Evolutionary conservation across 2,329 filamentous ascomycete genomes (phyloP).

Genomic region (Thelonectria discophora): DNA sequence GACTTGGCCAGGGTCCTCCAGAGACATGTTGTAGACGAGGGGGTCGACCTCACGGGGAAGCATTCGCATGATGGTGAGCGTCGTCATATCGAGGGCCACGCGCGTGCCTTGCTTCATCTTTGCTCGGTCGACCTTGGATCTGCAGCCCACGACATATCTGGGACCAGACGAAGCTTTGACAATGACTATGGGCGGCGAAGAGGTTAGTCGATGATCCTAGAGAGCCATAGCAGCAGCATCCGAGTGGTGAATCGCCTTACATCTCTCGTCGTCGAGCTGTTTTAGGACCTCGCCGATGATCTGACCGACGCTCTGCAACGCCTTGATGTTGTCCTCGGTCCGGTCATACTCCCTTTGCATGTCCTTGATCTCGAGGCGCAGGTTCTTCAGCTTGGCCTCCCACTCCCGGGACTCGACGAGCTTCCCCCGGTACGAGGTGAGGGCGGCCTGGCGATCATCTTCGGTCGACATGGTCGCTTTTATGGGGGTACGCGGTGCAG

Average conservation of each 20-base stretch:
- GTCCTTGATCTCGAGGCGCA: conserved; percentile 95
- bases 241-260: conserved; percentile 61
- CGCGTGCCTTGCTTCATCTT: conserved; percentile 99
- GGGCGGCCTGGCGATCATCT: conserved; percentile 72
- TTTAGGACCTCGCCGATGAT: conserved; percentile 99
- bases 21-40: conserved; percentile 99
- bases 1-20: conserved; percentile 97
- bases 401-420: conserved; percentile 96
- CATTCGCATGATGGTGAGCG: conserved; percentile 99
- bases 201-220: no score
- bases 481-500: conserved; percentile 4
- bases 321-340: conserved; percentile 99
- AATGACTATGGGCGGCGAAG: conserved; percentile 76
- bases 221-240: no score
- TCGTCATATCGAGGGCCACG: conserved; percentile 98
- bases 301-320: conserved; percentile 96
- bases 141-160: conserved; percentile 96
- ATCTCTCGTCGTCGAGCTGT: conserved; percentile 98
- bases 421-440: conserved; percentile 81
- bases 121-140: conserved; percentile 95
- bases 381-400: conserved; percentile 95
- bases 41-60: conserved; percentile 97
- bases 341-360: conserved; percentile 94
- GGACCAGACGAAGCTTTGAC: conserved; percentile 98
- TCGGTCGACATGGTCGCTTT: conserved; percentile 59